phyloP scores from a whole-genome alignment of 768 basidiomycete genomes.

The Tricholoma matsutake region DNA sequence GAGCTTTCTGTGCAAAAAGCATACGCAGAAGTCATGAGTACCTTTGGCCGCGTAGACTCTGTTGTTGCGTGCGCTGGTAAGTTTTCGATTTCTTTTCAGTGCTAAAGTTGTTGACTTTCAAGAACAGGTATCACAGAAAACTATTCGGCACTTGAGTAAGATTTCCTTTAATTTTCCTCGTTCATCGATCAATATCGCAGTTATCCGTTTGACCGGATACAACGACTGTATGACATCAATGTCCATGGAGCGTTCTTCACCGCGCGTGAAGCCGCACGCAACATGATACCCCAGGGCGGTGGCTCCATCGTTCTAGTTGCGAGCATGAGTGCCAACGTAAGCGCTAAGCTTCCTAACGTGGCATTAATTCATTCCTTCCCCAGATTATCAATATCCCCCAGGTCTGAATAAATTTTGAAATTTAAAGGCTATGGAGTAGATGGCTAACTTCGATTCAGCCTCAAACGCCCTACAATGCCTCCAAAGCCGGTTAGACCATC shows the following conservation, averaged over 20 bases:
- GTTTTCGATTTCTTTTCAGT: constrained; percentile 8
- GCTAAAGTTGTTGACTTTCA: constrained; percentile 1
- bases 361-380: neutral
- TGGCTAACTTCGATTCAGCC: constrained; percentile 38
- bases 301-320: constrained; percentile 86
- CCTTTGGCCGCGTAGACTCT: constrained; percentile 70
- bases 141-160: constrained; percentile 80
- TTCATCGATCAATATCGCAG: constrained; percentile 31
- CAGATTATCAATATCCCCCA: constrained; percentile 90
- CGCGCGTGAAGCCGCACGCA: constrained; percentile 90
- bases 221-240: constrained; percentile 86
- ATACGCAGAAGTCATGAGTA: constrained; percentile 61
- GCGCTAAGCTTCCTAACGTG: constrained; percentile 19
- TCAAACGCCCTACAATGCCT: constrained; percentile 95
- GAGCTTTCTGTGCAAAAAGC: constrained; percentile 76
- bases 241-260: constrained; percentile 94
- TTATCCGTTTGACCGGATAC: constrained; percentile 84
- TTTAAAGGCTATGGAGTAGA: neutral
- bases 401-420: constrained; percentile 32
- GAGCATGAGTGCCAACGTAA: constrained; percentile 87
- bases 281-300: constrained; percentile 80
- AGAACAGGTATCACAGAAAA: constrained; percentile 79
- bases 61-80: constrained; percentile 88
- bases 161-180: constrained; percentile 5
- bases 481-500: constrained; percentile 69